These are phyloP conservation scores for Phytophthora meadii DNA, from an alignment of 352 stramenopile species.

Conservation along the genomic window DNA sequence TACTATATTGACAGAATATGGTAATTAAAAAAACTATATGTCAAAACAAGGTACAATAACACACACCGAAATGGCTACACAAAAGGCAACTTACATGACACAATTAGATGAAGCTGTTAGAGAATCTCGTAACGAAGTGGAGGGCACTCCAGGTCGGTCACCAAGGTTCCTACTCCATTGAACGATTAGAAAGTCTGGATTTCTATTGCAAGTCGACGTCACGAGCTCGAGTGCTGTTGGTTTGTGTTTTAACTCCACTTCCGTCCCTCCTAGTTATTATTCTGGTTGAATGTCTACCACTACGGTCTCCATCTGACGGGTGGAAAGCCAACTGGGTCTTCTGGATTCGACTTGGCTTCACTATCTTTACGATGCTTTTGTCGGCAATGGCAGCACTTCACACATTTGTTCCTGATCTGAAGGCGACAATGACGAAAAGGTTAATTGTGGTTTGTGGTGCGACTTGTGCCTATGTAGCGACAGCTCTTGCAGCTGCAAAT, in stretches of 20 bases:
- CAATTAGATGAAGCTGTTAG: neutral
- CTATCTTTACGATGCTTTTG: slow-evolving; percentile 16
- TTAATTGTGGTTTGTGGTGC: slow-evolving; percentile 2
- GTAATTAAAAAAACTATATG: neutral
- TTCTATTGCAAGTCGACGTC: slow-evolving; percentile 17
- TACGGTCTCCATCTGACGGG: slow-evolving; percentile 9
- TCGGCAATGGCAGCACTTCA: neutral
- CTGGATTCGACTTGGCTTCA: slow-evolving; percentile 13
- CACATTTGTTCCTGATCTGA: slow-evolving; percentile 8
- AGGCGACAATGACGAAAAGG: neutral
- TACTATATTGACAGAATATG: neutral
- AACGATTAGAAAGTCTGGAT: slow-evolving; percentile 17
- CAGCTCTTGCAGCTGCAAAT: slow-evolving; percentile 2
- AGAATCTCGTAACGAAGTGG: neutral
- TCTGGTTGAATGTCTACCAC: slow-evolving; percentile 24
- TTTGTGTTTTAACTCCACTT: slow-evolving; percentile 17
- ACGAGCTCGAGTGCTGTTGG: slow-evolving; percentile 4
- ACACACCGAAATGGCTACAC: slow-evolving; percentile 7
- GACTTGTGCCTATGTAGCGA: slow-evolving; percentile 4
- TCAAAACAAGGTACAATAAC: slow-evolving; percentile 8
- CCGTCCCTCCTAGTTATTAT: slow-evolving; percentile 8
- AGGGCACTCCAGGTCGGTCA: slow-evolving; percentile 16
- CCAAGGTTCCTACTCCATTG: slow-evolving; percentile 25
- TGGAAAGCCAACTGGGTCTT: slow-evolving; percentile 21
- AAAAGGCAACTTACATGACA: slow-evolving; percentile 2